A percentile compares a stretch with the other conserved stretches of the same genome.
These are phyloP conservation scores for Phialemonium atrogriseum DNA, from an alignment of 2,329 filamentous ascomycete genomes.

Conservation along the genomic window DNA sequence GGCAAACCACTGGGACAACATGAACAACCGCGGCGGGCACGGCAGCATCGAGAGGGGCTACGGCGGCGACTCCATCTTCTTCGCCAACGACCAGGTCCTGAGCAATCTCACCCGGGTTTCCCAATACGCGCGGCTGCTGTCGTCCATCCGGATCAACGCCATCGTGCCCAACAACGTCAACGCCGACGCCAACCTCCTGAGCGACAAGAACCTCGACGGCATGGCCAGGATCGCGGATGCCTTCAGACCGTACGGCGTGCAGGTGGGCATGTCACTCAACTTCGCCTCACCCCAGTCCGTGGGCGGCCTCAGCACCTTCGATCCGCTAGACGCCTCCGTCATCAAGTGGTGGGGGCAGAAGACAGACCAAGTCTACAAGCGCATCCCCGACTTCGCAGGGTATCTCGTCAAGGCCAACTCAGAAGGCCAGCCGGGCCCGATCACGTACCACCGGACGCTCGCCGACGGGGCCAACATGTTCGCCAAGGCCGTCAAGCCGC, in stretches of 20 bases:
- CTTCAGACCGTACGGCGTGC: conserved; percentile 60
- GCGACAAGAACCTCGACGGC: conserved; percentile 48
- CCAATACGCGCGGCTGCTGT: conserved; percentile 57
- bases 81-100: conserved; percentile 45
- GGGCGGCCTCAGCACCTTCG: conserved; percentile 51
- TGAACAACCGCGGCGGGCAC: too few species aligned
- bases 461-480: conserved; percentile 63
- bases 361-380: conserved; percentile 49
- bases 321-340: conserved; percentile 53
- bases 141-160: conserved; percentile 59
- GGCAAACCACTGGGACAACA: conserved; percentile 68
- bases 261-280: conserved; percentile 57
- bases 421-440: conserved; percentile 61
- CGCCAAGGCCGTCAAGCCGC: conserved; percentile 45
- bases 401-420: conserved; percentile 66
- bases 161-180: conserved; percentile 67
- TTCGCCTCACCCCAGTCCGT: conserved; percentile 55
- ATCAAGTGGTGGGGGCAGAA: conserved; percentile 55
- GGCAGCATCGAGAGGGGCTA: conserved; percentile 62
- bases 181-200: conserved; percentile 52
- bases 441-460: conserved; percentile 62
- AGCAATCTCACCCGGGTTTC: conserved; percentile 50
- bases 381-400: conserved; percentile 59
- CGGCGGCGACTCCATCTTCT: conserved; percentile 61
- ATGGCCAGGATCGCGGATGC: conserved; percentile 54